Evolutionary conservation across 2,329 filamentous ascomycete genomes (phyloP).

Genomic region (Fusarium sp.): DNA sequence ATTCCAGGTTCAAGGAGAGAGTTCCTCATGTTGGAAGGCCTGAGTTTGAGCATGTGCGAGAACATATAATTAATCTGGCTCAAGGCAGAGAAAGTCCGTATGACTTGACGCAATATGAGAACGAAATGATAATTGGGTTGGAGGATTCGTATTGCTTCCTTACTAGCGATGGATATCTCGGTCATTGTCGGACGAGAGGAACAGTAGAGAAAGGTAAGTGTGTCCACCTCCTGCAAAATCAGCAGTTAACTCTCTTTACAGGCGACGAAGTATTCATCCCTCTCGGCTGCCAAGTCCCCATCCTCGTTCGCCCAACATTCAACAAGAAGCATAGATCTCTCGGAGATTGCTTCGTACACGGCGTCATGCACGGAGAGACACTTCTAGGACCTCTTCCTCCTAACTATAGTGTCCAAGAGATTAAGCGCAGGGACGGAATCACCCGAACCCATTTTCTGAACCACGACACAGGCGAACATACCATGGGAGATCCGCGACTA

Average conservation of each 20-base stretch:
- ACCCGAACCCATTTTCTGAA: background rate
- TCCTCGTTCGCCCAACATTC: background rate
- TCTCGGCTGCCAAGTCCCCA: background rate
- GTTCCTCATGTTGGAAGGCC: background rate
- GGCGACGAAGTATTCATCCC: background rate
- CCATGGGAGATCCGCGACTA: background rate
- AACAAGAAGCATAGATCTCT: background rate
- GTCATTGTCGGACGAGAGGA: background rate
- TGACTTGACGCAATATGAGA: background rate
- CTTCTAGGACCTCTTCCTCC: background rate
- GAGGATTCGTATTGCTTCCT: background rate
- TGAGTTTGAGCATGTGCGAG: background rate
- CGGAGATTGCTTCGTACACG: background rate
- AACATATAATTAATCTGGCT: background rate
- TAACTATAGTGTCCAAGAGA: background rate
- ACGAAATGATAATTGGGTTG: background rate
- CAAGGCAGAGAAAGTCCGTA: background rate
- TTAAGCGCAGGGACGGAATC: background rate
- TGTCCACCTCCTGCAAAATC: too few species aligned
- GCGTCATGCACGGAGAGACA: background rate
- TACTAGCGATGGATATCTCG: background rate
- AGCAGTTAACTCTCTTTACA: background rate
- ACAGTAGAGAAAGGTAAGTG: background rate
- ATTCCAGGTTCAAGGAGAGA: background rate
- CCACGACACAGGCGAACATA: background rate